Conservation (phyloP, 768 basidiomycete species). For the Dendrothele bispora region DNA sequence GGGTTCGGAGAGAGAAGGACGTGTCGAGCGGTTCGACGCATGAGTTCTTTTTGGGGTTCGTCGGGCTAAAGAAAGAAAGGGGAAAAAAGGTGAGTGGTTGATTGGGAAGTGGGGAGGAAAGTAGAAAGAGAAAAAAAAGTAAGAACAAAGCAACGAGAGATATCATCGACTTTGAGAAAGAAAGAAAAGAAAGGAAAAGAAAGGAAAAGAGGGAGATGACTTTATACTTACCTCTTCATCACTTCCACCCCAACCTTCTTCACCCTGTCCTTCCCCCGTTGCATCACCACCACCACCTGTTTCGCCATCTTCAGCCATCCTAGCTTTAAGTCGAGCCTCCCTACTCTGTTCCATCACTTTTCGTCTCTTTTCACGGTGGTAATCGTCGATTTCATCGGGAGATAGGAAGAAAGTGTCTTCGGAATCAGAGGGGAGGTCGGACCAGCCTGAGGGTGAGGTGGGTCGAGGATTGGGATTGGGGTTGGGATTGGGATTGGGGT, state of each 20-base stretch:
- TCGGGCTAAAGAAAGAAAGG: slow-evolving; percentile 48
- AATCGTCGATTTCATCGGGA: slow-evolving; percentile 64
- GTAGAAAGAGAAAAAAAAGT: background rate
- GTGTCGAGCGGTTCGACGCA: slow-evolving; percentile 73
- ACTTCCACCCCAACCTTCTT: slow-evolving; percentile 63
- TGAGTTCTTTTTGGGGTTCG: slow-evolving; percentile 58
- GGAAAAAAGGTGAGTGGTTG: too few species aligned
- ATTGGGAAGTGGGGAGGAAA: background rate
- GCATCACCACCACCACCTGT: too few species aligned
- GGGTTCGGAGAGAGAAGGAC: slow-evolving; percentile 72
- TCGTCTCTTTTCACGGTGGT: slow-evolving; percentile 66
- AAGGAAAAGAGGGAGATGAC: background rate
- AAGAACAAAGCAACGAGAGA: slow-evolving; percentile 2
- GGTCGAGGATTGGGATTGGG: slow-evolving; percentile 15
- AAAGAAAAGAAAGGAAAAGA: background rate
- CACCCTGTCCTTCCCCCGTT: slow-evolving; percentile 32
- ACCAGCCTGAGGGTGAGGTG: slow-evolving; percentile 68
- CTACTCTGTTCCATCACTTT: slow-evolving; percentile 56
- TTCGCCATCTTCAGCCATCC: slow-evolving; percentile 43
- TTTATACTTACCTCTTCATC: slow-evolving; percentile 61
- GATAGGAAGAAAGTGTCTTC: slow-evolving; percentile 86
- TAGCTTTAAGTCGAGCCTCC: slow-evolving; percentile 65
- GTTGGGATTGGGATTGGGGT: slow-evolving; percentile 6
- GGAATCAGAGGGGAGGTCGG: slow-evolving; percentile 79
- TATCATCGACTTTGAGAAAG: background rate